Evolutionary conservation across 2,329 filamentous ascomycete genomes (phyloP).

Genomic region (Pseudogymnoascus destructans): DNA sequence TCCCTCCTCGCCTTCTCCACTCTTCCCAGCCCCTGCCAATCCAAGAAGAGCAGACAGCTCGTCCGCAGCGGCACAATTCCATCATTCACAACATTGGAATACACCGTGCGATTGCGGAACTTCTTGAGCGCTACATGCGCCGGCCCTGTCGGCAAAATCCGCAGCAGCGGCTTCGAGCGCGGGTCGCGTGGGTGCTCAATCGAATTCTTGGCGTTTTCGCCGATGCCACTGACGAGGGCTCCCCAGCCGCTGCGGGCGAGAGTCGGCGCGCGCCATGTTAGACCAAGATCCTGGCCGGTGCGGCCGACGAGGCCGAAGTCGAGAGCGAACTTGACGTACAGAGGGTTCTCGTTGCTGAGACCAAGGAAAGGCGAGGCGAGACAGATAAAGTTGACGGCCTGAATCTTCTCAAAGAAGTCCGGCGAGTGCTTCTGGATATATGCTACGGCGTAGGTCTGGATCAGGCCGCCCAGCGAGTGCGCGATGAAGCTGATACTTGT

Average conservation of each 20-base stretch:
- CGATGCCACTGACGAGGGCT: slow-evolving; percentile 70
- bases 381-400: slow-evolving; percentile 80
- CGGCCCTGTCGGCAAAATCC: slow-evolving; percentile 82
- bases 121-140: slow-evolving; percentile 76
- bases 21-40: slow-evolving; percentile 86
- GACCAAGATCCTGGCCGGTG: slow-evolving; percentile 84
- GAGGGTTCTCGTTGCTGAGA: slow-evolving; percentile 89
- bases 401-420: slow-evolving; percentile 73
- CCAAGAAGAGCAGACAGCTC: slow-evolving; percentile 88
- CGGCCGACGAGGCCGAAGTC: slow-evolving; percentile 95
- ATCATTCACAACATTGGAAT: slow-evolving; percentile 96
- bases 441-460: slow-evolving; percentile 88
- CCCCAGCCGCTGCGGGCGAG: slow-evolving; percentile 79
- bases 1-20: slow-evolving; percentile 91
- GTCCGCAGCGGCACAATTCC: slow-evolving; percentile 91
- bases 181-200: slow-evolving; percentile 51
- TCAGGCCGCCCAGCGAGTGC: slow-evolving; percentile 77
- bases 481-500: slow-evolving; percentile 92
- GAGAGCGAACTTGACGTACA: slow-evolving; percentile 93
- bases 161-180: slow-evolving; percentile 74
- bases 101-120: slow-evolving; percentile 82
- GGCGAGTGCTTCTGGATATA: slow-evolving; percentile 96
- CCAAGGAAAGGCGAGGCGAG: slow-evolving; percentile 81
- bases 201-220: slow-evolving; percentile 50
- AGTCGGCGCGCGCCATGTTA: slow-evolving; percentile 87